These are phyloP conservation scores for Phaffomyces thermotolerans DNA, from an alignment of 805 yeast genomes.

Conservation along the genomic window DNA sequence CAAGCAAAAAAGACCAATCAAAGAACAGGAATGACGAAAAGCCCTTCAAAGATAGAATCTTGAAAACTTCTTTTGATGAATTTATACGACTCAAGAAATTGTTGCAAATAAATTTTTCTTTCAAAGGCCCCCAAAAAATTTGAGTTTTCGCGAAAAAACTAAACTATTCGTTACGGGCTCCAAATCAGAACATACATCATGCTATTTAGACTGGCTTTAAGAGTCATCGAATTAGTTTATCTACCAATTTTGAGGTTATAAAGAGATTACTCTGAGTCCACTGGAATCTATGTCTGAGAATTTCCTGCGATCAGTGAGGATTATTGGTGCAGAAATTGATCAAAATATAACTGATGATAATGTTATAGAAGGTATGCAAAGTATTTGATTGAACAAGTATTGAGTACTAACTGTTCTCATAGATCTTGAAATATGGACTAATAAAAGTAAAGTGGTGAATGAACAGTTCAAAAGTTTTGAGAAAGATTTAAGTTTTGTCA, in stretches of 20 bases:
- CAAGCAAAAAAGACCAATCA: no score
- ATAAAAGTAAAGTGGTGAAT: conserved; percentile 21
- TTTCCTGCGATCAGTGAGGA: conserved; percentile 9
- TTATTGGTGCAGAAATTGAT: conserved; percentile 7
- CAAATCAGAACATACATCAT: background rate
- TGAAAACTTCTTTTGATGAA: no score
- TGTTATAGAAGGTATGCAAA: background rate
- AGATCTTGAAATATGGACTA: conserved; percentile 23
- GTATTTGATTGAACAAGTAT: background rate
- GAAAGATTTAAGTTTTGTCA: conserved; percentile 7
- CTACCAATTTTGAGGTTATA: background rate
- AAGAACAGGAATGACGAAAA: no score
- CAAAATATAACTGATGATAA: background rate
- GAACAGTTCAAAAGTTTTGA: conserved; percentile 11
- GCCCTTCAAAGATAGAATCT: no score
- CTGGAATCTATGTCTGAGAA: conserved; percentile 3
- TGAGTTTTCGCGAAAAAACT: background rate
- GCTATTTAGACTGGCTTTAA: background rate
- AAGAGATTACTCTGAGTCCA: background rate
- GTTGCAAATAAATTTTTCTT: background rate
- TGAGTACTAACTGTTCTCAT: background rate
- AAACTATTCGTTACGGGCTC: background rate
- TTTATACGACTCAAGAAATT: background rate
- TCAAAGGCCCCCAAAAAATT: background rate
- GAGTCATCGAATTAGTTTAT: background rate